Evolutionary conservation across 257 asterid genomes (phyloP), one percentile per base, ranked within the genome.

Genomic region (Nicotiana otophora): DNA sequence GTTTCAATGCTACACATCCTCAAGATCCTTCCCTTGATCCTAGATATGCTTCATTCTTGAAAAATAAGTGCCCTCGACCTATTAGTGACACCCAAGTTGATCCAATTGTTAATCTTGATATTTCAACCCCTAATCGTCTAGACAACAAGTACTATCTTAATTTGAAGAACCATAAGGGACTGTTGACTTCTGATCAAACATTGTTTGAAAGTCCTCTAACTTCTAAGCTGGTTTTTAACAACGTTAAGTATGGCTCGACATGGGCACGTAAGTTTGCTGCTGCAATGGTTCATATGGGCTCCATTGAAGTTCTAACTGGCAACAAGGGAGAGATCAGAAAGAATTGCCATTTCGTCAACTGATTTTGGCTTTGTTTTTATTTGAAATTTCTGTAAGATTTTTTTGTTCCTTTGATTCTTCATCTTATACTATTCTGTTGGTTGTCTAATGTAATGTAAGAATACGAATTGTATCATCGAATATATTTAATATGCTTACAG

Each of bases 231-330:
- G 89, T 89, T 39, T 61, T 77, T 80, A 39, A 83, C 58, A 88
- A 88, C 46, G 84, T 48, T n/a, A 81, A 81, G 26, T 81, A 77
- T 26, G 83, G 75, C 19, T 34, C 81, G 5, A 86, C 75, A 17
- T 83, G 89, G 86, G 80, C 58, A 30, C 84, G 75, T 19, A 85
- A 90, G 75, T 90, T 90, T 66, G 91, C 81, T 15, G 80, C 79
- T n/a, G 91, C 95, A 7, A 91, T 88, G 86, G 84, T 87, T 83
- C 83, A 66, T 5, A 81, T 90, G 89, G 92, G 93, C 10, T 62
- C 36, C n/a, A 86, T 89, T 12, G 90, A 86, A 7, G 85, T 87
- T 23, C 88, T 91, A 0, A 89, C 90, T 0, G 89, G 83, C 15
- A 61, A 85, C 4, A 46, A 89, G 5, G 93, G 93, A 3, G 91